phyloP scores from a whole-genome alignment of 1,284 basidiomycete species.

The Macrocystidia cucumis region DNA sequence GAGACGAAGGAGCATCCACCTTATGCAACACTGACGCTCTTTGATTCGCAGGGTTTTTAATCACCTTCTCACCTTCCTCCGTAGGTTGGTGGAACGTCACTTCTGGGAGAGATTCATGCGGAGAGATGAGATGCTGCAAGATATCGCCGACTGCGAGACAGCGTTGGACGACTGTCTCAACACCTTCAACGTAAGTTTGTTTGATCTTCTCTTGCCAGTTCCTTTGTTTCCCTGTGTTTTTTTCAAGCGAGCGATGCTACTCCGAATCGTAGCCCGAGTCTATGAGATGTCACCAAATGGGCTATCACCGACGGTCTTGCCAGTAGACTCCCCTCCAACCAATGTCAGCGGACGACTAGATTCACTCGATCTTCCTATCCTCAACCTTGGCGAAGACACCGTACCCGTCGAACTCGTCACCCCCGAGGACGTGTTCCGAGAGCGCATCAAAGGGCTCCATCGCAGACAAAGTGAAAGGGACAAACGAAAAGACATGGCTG shows the following conservation, averaged over 20 bases:
- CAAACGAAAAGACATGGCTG: slow-evolving; percentile 41
- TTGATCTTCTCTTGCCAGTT: too few relatives aligned
- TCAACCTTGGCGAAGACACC: too few relatives aligned
- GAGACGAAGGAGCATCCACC: slow-evolving; percentile 31
- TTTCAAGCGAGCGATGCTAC: slow-evolving; percentile 40
- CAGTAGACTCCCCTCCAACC: too few relatives aligned
- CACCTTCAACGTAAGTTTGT: slow-evolving; percentile 42
- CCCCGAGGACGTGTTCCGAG: too few relatives aligned
- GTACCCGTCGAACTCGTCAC: too few relatives aligned
- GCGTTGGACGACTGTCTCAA: slow-evolving; percentile 46
- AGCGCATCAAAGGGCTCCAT: too few relatives aligned
- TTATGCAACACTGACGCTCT: slow-evolving; percentile 4
- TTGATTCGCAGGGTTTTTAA: slow-evolving; percentile 30
- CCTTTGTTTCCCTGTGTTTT: neutral
- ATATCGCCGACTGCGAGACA: slow-evolving; percentile 42
- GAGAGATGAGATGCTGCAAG: slow-evolving; percentile 59
- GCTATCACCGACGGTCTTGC: too few relatives aligned
- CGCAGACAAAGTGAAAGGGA: slow-evolving; percentile 48
- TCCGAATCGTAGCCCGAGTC: slow-evolving; percentile 52
- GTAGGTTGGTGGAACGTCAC: slow-evolving; percentile 54
- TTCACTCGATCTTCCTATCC: too few relatives aligned
- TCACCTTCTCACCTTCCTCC: slow-evolving; percentile 42
- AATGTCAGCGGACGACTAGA: too few relatives aligned
- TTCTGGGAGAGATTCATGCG: slow-evolving; percentile 77
- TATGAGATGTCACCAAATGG: too few relatives aligned